Conservation (phyloP, 2,329 filamentous ascomycete species). For the Trichophyton equinum region DNA sequence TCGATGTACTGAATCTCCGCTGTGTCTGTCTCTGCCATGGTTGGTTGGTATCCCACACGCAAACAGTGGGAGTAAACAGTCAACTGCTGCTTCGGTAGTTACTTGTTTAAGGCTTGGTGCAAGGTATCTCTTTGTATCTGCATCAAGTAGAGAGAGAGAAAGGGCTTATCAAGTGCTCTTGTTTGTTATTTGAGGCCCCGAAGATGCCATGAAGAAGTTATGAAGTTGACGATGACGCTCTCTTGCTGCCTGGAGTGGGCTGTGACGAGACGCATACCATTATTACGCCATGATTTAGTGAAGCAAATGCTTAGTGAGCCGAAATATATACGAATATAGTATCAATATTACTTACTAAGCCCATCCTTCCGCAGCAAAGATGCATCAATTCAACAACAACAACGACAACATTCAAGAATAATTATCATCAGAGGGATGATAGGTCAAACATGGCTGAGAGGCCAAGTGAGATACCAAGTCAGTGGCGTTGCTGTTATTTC, state of each 20-base stretch:
- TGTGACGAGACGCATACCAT: neutral
- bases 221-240: neutral
- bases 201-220: neutral
- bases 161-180: neutral
- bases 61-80: neutral
- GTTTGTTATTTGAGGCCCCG: neutral
- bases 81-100: neutral
- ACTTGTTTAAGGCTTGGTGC: neutral
- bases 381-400: too few relatives aligned
- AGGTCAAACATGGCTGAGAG: too few relatives aligned
- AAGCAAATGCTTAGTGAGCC: neutral
- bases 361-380: neutral
- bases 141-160: neutral
- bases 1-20: constrained; percentile 16
- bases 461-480: too few relatives aligned
- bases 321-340: neutral
- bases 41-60: neutral
- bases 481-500: too few relatives aligned
- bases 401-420: too few relatives aligned
- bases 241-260: neutral
- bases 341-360: neutral
- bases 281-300: neutral
- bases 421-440: too few relatives aligned
- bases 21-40: constrained; percentile 6
- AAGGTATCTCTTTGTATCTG: neutral